A percentile compares a stretch with the other conserved stretches of the same genome.
Conservation (phyloP, 805 yeast species). For the Candida taoyuanica region DNA sequence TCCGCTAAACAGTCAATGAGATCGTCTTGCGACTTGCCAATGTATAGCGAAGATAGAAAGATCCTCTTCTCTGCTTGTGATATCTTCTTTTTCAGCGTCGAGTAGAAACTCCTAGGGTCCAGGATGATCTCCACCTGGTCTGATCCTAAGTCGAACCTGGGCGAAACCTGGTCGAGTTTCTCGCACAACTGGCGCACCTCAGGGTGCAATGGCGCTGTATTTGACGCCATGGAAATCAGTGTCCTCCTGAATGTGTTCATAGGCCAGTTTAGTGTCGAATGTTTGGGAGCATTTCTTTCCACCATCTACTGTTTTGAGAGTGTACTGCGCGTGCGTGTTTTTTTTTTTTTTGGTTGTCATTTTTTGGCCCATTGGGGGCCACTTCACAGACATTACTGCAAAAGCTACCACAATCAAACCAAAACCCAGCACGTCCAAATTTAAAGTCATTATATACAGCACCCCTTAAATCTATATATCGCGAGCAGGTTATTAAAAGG, state of each 20-base stretch:
- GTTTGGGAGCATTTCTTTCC: too few species aligned
- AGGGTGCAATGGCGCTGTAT: slow-evolving; percentile 32
- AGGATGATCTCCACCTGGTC: slow-evolving; percentile 58
- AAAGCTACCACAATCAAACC: too few species aligned
- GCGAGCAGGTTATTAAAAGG: slow-evolving; percentile 4
- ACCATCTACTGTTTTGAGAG: too few species aligned
- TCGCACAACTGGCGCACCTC: slow-evolving; percentile 38
- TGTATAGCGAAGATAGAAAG: slow-evolving; percentile 79
- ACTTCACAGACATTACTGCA: too few species aligned
- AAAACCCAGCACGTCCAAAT: too few species aligned
- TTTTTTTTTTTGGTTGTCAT: too few species aligned
- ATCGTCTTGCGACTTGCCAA: slow-evolving; percentile 81
- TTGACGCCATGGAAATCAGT: slow-evolving; percentile 7
- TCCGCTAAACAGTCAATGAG: slow-evolving; percentile 55
- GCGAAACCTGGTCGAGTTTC: slow-evolving; percentile 60
- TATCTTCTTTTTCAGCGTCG: slow-evolving; percentile 58
- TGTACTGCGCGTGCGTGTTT: too few species aligned
- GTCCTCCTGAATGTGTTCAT: slow-evolving; percentile 11
- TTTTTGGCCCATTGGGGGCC: too few species aligned
- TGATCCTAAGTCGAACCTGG: slow-evolving; percentile 55
- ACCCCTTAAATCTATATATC: neutral
- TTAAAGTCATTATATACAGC: too few species aligned
- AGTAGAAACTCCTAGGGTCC: slow-evolving; percentile 72
- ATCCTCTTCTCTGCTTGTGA: slow-evolving; percentile 56
- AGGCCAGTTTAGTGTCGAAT: too few species aligned